Evolutionary conservation across 768 basidiomycete species (phyloP), one percentile per base, ranked within the genome.

Genomic region (Mrakia gelida): DNA sequence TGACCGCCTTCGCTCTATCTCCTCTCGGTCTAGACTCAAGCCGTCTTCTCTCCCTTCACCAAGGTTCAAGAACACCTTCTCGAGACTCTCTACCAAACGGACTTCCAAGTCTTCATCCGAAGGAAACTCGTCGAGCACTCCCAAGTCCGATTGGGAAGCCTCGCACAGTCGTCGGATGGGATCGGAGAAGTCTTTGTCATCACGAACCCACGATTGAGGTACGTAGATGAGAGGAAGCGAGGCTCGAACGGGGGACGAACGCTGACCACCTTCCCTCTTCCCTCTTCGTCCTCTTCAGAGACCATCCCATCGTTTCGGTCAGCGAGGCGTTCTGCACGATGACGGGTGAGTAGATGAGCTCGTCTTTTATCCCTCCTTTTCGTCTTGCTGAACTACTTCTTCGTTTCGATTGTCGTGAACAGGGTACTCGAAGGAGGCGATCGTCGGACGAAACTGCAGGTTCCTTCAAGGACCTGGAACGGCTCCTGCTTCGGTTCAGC

Each of bases 381-480:
- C n/a, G n/a, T n/a, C n/a, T n/a, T n/a, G n/a, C n/a, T n/a, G n/a
- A n/a, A n/a, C n/a, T n/a, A n/a, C n/a, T n/a, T n/a, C n/a, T n/a
- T n/a, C n/a, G n/a, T n/a, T n/a, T n/a, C n/a, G n/a, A n/a, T n/a
- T n/a, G n/a, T n/a, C n/a, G n/a, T n/a, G n/a, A n/a, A n/a, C n/a
- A n/a, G n/a, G n/a, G n/a, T n/a, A 63, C n/a, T 4, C 6, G 6
- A 28, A 7, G 28, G 59, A 23, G 32, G 68, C 75, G 1, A 76
- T 76, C 59, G 34, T 76, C 23, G 75, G 75, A 3, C 52, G 75
- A 34, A 76, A 76, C 54, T 76, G 75, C 59, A 67, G 75, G 26
- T 76, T 76, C 75, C 75, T 76, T 3, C 75, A 76, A 67, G 75
- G 75, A 30, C 75, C 75, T 9, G 75, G 75, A 28, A 76, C 75